Evolutionary conservation across 1,284 basidiomycete species (phyloP).

Genomic region (Stygiomarasmius scandens): DNA sequence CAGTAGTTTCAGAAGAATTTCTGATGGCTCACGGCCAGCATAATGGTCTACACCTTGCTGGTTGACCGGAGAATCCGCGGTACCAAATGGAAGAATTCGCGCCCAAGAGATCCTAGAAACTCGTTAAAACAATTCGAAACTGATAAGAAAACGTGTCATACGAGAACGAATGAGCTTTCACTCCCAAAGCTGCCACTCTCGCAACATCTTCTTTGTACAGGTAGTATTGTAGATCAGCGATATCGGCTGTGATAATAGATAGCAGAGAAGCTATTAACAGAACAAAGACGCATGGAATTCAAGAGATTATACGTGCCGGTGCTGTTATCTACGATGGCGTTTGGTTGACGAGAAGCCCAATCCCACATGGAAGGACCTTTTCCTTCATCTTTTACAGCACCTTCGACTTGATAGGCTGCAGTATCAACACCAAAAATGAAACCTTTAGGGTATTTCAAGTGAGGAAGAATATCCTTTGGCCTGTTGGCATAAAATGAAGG

Average conservation of each 20-base stretch:
- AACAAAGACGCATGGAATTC: neutral
- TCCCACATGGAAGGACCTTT: constrained; percentile 54
- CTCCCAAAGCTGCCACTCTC: constrained; percentile 46
- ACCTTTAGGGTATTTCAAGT: constrained; percentile 42
- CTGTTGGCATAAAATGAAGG: constrained; percentile 46
- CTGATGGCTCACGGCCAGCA: constrained; percentile 39
- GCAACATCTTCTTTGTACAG: constrained; percentile 52
- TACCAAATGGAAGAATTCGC: constrained; percentile 50
- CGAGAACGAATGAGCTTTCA: constrained; percentile 54
- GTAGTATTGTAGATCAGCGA: constrained; percentile 49
- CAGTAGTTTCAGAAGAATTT: neutral
- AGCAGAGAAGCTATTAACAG: neutral
- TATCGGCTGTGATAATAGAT: constrained; percentile 43
- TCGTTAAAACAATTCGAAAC: no score
- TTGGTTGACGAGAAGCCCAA: constrained; percentile 37
- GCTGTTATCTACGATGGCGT: constrained; percentile 40
- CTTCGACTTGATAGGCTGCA: constrained; percentile 53
- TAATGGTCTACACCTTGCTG: constrained; percentile 47
- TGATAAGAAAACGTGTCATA: constrained; percentile 25
- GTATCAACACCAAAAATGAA: constrained; percentile 53
- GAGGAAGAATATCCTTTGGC: constrained; percentile 42
- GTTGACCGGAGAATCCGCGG: constrained; percentile 48
- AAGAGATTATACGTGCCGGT: constrained; percentile 33
- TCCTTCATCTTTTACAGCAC: constrained; percentile 48
- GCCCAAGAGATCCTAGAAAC: constrained; percentile 47